Evolutionary conservation across 768 basidiomycete genomes (phyloP).

Genomic region (Dendrothele bispora): DNA sequence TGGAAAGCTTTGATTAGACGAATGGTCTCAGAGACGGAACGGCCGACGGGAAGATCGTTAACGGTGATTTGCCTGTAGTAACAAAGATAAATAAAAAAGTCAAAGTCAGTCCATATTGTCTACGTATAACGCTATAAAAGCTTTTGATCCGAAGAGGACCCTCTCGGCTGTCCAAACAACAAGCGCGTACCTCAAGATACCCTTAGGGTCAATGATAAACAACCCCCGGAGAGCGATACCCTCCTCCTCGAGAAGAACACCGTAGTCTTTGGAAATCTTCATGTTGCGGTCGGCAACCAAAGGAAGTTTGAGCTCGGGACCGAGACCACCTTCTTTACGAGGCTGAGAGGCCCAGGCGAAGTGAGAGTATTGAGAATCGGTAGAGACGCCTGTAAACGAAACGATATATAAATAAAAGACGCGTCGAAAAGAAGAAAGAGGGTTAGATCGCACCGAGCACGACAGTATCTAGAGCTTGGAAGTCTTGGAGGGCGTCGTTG

Average conservation of each 20-base stretch:
- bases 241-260: constrained; percentile 84
- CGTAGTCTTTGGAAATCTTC: constrained; percentile 82
- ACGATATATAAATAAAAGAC: not conserved
- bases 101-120: constrained; percentile 1
- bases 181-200: constrained; percentile 56
- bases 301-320: constrained; percentile 84
- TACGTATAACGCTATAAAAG: not conserved
- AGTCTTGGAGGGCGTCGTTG: constrained; percentile 80
- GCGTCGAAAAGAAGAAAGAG: not conserved
- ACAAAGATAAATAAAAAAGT: no score
- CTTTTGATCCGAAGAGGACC: no score
- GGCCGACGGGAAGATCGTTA: constrained; percentile 94
- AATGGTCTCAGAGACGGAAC: constrained; percentile 90
- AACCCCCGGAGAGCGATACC: constrained; percentile 87
- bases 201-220: constrained; percentile 87
- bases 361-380: constrained; percentile 88
- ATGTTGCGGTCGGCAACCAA: constrained; percentile 79
- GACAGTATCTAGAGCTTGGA: constrained; percentile 69
- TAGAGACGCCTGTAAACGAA: constrained; percentile 62
- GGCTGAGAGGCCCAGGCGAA: constrained; percentile 83
- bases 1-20: constrained; percentile 94
- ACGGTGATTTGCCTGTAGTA: constrained; percentile 72
- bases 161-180: no score
- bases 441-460: constrained; percentile 68
- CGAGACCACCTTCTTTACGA: constrained; percentile 86